Evolutionary conservation across 1,284 basidiomycete genomes (phyloP).

Genomic region (Malassezia psittaci): DNA sequence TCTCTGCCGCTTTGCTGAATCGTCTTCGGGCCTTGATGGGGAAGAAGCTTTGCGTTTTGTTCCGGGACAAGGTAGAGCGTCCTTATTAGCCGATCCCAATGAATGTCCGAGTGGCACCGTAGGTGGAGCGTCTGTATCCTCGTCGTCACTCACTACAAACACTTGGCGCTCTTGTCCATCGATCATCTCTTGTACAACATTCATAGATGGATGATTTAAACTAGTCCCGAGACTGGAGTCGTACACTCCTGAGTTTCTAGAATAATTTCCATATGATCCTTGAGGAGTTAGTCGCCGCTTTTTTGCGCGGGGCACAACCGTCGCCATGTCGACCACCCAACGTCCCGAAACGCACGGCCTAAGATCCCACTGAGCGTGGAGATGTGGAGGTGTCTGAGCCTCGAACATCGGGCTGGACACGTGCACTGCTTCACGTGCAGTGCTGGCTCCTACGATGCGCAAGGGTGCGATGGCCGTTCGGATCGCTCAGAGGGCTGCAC

Average conservation of each 20-base stretch:
- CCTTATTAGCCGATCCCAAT: background rate
- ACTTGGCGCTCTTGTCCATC: slow-evolving; percentile 13
- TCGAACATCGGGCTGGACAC: background rate
- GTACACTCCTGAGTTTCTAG: too few relatives aligned
- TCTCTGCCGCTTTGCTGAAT: slow-evolving; percentile 10
- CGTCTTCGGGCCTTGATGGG: background rate
- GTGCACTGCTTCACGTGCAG: background rate
- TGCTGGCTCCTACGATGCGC: slow-evolving; percentile 3
- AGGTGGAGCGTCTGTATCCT: slow-evolving; percentile 5
- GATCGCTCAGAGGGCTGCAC: background rate
- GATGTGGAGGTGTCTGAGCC: background rate
- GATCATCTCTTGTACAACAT: slow-evolving; percentile 13
- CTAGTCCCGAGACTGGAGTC: too few relatives aligned
- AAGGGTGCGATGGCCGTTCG: background rate
- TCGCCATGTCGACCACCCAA: slow-evolving; percentile 7
- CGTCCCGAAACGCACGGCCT: too few relatives aligned
- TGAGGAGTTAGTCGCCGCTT: slow-evolving; percentile 13
- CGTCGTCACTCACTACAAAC: slow-evolving; percentile 16
- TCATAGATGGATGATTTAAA: too few relatives aligned
- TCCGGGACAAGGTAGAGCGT: background rate
- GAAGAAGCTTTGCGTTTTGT: slow-evolving; percentile 11
- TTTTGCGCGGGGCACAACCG: slow-evolving; percentile 16
- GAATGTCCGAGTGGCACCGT: slow-evolving; percentile 4
- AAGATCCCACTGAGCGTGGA: too few relatives aligned
- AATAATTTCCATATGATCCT: background rate